These are phyloP conservation scores for Colletotrichum karsti DNA, from an alignment of 2,329 filamentous ascomycete genomes.

Conservation along the genomic window DNA sequence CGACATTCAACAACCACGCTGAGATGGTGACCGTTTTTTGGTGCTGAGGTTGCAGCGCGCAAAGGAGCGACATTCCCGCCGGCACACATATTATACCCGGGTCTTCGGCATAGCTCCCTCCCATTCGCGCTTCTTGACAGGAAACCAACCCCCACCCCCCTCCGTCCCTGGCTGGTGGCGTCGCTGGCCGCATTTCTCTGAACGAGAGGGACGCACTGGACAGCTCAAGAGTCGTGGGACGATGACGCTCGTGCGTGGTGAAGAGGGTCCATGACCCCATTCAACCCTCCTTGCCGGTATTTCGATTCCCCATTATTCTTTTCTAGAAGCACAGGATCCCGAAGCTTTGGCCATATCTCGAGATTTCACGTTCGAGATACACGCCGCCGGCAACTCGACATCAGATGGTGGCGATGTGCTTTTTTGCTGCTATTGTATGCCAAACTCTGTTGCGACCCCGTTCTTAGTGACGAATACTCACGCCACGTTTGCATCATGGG, in stretches of 20 bases:
- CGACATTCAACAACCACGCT: background rate
- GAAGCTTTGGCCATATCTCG: constrained; percentile 30
- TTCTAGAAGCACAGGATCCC: constrained; percentile 30
- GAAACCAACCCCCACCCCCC: background rate
- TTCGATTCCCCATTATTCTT: constrained; percentile 29
- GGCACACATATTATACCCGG: constrained; percentile 15
- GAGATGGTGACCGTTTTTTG: constrained; percentile 18
- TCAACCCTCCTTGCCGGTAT: constrained; percentile 31
- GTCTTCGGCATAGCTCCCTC: constrained; percentile 18
- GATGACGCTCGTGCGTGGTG: constrained; percentile 27
- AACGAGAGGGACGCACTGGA: constrained; percentile 20
- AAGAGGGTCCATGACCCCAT: constrained; percentile 31
- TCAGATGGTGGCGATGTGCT: constrained; percentile 15
- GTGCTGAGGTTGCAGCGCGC: constrained; percentile 19
- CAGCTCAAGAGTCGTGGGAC: constrained; percentile 26
- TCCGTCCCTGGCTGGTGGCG: constrained; percentile 6
- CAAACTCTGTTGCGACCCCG: constrained; percentile 1
- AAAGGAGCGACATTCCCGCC: constrained; percentile 21
- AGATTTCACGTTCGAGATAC: constrained; percentile 6
- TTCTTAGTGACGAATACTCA: constrained; percentile 24
- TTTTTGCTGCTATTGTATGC: background rate
- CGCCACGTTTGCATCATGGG: constrained; percentile 29
- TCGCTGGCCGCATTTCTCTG: constrained; percentile 19
- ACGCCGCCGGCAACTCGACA: background rate
- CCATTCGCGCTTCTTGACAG: background rate